Base-by-base conservation (phyloP, 495 filamentous ascomycete species). In the Aspergillus egyptiacus region DNA sequence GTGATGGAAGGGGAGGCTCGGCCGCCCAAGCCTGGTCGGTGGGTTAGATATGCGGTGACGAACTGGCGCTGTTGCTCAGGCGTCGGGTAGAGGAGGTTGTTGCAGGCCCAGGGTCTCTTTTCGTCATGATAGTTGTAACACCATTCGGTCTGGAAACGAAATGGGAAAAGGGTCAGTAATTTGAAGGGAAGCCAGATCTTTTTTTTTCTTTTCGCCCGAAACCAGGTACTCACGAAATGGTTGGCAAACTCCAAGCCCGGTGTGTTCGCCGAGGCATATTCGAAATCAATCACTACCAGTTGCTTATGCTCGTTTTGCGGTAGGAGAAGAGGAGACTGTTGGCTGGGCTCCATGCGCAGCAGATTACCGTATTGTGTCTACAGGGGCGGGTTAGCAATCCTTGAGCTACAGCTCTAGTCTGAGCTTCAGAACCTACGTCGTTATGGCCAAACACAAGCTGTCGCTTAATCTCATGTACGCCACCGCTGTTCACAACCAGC, bases 281-380 rank as follows among this genome's bases (percentile, higher is more conserved):
- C 93, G 57, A 99, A 99, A 67, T 99, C 93, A 58, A 99, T 99
- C 45, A 99, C 93, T 2, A 96, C 74, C 4, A 99, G 79, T 60
- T 91, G 91, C 64, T 90, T 96, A 69, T 99, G 93, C 54, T 91
- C 81, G 60, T 96, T 95, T 31, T 83, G 79, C 0, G 93, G 94
- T 25, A 87, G 77, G 6, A 96, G 81, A 17, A 97, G 77, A 2
- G 94, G 94, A 0, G 91, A 96, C 54, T 94, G 79, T 34, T 85
- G 83, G 40, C 79, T 77, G 4, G 94, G 90, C 37, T 85, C 78
- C 56, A 96, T 73, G n/a, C 93, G 85, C 22, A 99, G 81, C 40
- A 99, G 87, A 60, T 99, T 99, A 45, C 93, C 93, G 61, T 97
- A 97, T 83, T 99, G 93, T 19, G 93, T 95, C 87, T 96, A 48